Percentiles rank a stretch among this genome's conserved stretches.
Evolutionary conservation across 345 rosid species (phyloP).

Genomic region (Moricandia arvensis): DNA sequence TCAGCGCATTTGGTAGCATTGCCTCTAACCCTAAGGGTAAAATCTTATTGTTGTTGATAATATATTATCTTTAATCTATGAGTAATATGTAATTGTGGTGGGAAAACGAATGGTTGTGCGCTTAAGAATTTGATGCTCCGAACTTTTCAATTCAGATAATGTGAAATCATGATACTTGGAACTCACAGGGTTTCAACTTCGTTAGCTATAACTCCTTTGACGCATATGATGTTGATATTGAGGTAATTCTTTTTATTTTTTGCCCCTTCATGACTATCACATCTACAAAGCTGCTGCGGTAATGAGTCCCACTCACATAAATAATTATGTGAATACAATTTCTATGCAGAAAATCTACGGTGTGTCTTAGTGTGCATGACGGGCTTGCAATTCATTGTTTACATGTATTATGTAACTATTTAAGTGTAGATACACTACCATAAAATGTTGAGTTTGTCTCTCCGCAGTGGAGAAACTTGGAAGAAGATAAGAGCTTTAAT

Average conservation of each 20-base stretch:
- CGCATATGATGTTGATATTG: slow-evolving; percentile 97
- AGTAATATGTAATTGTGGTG: background rate
- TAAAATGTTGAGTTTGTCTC: too few relatives aligned
- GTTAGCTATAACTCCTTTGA: slow-evolving; percentile 96
- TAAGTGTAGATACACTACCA: too few relatives aligned
- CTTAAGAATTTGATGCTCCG: background rate
- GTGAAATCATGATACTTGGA: slow-evolving; percentile 96
- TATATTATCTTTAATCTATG: background rate
- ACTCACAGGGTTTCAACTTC: slow-evolving; percentile 95
- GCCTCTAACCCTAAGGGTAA: slow-evolving; percentile 96
- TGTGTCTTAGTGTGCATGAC: too few relatives aligned
- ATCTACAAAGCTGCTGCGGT: too few relatives aligned
- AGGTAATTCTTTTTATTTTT: slow-evolving; percentile 9
- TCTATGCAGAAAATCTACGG: too few relatives aligned
- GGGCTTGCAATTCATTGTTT: too few relatives aligned
- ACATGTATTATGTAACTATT: too few relatives aligned
- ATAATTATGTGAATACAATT: too few relatives aligned
- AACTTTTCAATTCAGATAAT: slow-evolving; percentile 58
- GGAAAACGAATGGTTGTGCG: background rate
- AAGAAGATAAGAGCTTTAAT: too few relatives aligned
- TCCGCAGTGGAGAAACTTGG: too few relatives aligned
- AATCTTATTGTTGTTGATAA: background rate
- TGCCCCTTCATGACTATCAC: too few relatives aligned
- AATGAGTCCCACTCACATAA: too few relatives aligned
- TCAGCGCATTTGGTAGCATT: slow-evolving; percentile 92